Evolutionary conservation across 148 eudicot species (phyloP).

Genomic region (Limonium bicolor): DNA sequence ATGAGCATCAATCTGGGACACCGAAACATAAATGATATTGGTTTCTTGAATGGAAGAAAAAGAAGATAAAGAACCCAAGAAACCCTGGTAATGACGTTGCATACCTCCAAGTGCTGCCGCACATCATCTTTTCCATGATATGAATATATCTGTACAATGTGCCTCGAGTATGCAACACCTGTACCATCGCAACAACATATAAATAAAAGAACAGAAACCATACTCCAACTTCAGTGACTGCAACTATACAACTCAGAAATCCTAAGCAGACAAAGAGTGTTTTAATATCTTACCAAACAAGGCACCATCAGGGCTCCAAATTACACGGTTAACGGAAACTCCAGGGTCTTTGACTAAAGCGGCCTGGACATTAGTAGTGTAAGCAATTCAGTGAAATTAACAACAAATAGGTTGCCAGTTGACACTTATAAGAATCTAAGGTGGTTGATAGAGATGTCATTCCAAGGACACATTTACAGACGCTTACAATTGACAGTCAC

Average conservation of each 20-base stretch:
- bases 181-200: neutral
- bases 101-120: conserved; percentile 73
- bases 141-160: conserved; percentile 69
- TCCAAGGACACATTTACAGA: neutral
- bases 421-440: neutral
- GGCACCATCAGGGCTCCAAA: conserved; percentile 92
- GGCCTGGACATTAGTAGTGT: conserved; percentile 26
- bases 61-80: too few species aligned
- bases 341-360: conserved; percentile 63
- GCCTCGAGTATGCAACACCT: conserved; percentile 90
- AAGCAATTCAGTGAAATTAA: neutral
- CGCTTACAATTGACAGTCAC: neutral
- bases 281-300: conserved; percentile 47
- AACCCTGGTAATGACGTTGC: conserved; percentile 1
- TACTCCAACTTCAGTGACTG: neutral
- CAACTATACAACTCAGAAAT: too few species aligned
- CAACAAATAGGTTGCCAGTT: neutral
- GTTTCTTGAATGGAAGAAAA: too few species aligned
- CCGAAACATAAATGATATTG: neutral
- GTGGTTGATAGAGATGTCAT: neutral
- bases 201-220: neutral
- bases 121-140: conserved; percentile 47
- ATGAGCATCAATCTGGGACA: conserved; percentile 9
- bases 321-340: conserved; percentile 78
- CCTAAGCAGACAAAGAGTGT: too few species aligned